phyloP scores from a whole-genome alignment of 108 stramenopile genomes.

The Cyclotella sp. region DNA sequence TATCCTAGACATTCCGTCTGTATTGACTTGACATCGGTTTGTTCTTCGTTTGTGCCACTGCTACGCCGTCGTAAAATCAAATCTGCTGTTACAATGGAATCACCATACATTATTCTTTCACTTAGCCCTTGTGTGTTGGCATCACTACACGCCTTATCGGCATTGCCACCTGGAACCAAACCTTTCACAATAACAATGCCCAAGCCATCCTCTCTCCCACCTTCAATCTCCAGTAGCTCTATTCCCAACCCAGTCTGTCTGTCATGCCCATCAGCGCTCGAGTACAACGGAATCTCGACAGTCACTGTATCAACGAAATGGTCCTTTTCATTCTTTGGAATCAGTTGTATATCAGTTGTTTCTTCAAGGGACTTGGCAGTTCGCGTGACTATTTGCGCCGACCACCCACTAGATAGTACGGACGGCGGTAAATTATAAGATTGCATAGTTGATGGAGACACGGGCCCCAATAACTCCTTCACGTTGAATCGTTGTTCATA shows the following conservation, averaged over 20 bases:
- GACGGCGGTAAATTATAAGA: conserved; percentile 28
- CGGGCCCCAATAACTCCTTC: conserved; percentile 31
- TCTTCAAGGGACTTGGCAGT: conserved; percentile 27
- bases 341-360: conserved; percentile 26
- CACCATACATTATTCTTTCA: conserved; percentile 46
- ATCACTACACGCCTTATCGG: conserved; percentile 10
- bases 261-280: not conserved
- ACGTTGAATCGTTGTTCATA: conserved; percentile 29
- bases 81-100: conserved; percentile 37
- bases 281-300: conserved; percentile 52
- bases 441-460: conserved; percentile 31
- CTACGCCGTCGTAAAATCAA: conserved; percentile 17
- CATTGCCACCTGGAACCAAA: conserved; percentile 45
- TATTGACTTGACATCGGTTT: conserved; percentile 37
- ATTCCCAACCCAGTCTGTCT: conserved; percentile 43
- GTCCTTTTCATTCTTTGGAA: conserved; percentile 51
- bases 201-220: conserved; percentile 56
- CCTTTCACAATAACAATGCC: conserved; percentile 48
- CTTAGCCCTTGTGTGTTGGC: not conserved
- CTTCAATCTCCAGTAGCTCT: conserved; percentile 47
- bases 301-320: conserved; percentile 62
- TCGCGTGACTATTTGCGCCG: conserved; percentile 25
- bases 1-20: conserved; percentile 71
- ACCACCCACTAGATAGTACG: conserved; percentile 5
- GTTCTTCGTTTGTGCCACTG: conserved; percentile 16